These are phyloP conservation scores for Ajuga chamaepitys DNA, from an alignment of 257 asterid genomes.

Conservation along the genomic window DNA sequence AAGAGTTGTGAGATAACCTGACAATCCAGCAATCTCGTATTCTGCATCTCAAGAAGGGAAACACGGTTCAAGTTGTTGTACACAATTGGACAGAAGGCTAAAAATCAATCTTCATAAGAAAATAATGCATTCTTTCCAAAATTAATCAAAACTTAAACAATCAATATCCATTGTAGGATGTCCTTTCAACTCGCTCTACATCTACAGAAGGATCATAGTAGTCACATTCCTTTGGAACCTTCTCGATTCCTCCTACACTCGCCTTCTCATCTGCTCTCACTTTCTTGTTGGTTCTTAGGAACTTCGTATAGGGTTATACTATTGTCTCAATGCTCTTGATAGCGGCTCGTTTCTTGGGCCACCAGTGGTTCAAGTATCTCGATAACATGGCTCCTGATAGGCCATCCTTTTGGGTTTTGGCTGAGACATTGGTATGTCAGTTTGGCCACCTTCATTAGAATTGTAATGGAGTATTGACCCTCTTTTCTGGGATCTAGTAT, in stretches of 20 bases:
- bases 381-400: constrained; percentile 74
- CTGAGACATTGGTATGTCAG: constrained; percentile 82
- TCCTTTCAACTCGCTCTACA: constrained; percentile 8
- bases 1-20: too few species aligned
- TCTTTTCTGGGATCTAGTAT: constrained; percentile 77
- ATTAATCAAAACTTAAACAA: background rate
- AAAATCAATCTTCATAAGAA: background rate
- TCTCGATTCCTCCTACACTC: constrained; percentile 53
- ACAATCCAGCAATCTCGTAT: too few species aligned
- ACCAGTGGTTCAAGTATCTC: constrained; percentile 76
- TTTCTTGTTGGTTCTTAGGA: constrained; percentile 22
- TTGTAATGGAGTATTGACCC: constrained; percentile 65
- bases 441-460: constrained; percentile 66
- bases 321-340: constrained; percentile 34
- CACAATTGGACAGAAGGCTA: background rate
- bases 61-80: background rate
- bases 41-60: too few species aligned
- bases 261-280: constrained; percentile 29
- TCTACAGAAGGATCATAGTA: constrained; percentile 32
- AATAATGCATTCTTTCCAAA: constrained; percentile 1
- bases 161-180: background rate
- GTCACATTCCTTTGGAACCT: constrained; percentile 40
- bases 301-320: constrained; percentile 67
- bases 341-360: constrained; percentile 32
- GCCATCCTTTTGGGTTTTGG: constrained; percentile 87